Percentiles rank a stretch among this genome's conserved stretches.
phyloP scores from a whole-genome alignment of 2,329 filamentous ascomycete species.

The Talaromyces funiculosus region DNA sequence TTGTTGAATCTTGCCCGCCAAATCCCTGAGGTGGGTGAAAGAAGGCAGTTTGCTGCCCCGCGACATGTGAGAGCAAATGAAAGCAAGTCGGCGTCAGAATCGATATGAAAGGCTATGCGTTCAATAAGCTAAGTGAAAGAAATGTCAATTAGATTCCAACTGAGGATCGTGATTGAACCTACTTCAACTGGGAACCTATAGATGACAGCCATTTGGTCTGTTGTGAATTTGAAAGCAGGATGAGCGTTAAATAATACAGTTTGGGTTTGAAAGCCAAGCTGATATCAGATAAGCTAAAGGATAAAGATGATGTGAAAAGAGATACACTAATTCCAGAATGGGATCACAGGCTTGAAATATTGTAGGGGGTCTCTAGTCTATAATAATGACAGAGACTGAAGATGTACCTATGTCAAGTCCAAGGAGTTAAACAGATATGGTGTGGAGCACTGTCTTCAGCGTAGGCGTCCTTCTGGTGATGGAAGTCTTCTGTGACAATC shows the following conservation, averaged over 20 bases:
- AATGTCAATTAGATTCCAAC: neutral
- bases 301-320: neutral
- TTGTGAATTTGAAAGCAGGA: neutral
- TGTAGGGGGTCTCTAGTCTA: neutral
- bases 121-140: slow-evolving; percentile 26
- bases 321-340: neutral
- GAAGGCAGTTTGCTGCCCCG: slow-evolving; percentile 21
- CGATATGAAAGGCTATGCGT: slow-evolving; percentile 24
- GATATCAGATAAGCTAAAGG: neutral
- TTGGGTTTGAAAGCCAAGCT: neutral
- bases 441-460: neutral
- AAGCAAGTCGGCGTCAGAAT: slow-evolving; percentile 27
- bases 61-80: slow-evolving; percentile 26
- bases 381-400: too few relatives aligned
- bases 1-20: slow-evolving; percentile 32
- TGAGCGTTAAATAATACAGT: neutral
- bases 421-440: neutral
- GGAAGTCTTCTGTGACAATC: neutral
- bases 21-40: slow-evolving; percentile 25
- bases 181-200: slow-evolving; percentile 10
- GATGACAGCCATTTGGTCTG: neutral
- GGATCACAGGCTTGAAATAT: neutral
- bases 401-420: too few relatives aligned
- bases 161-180: neutral
- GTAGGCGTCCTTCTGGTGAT: neutral